Base-by-base conservation (phyloP, 1,284 basidiomycete genomes). In the Naganishia sp. region DNA sequence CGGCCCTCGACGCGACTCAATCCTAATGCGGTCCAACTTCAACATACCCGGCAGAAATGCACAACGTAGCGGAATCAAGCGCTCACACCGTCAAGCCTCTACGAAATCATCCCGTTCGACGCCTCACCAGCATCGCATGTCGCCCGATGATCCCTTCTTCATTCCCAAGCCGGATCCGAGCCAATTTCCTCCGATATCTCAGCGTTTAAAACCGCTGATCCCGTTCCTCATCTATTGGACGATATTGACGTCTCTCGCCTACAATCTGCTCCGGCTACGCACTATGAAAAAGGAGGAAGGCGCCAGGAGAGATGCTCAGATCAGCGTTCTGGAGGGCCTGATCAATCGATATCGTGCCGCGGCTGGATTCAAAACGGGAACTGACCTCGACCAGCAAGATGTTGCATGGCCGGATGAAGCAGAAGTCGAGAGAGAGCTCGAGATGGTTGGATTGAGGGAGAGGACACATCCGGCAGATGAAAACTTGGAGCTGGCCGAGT, bases 141-240 rank as follows among this genome's bases (percentile, higher is more conserved):
- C 46, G 9, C 46, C 50, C 44, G 33, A 48, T 18, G 55, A 61
- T 31, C 67, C 60, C 31, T 69, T 69, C 55, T 59, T 60, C 64
- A 63, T 69, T 21, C 68, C 68, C 16, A 55, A 55, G 15, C 64
- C 65, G n/a, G 50, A 55, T 21, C 49, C 64, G 3, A 33, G 16
- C 15, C 55, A 66, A n/a, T 63, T 69, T 42, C 78, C 78, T 13
- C 75, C 78, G 21, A 74, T 80, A 65, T 67, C 68, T 7, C 57
- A 69, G 59, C 75, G 79, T 15, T 72, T 80, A 0, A 69, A 68
- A 54, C 77, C 77, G 2, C 69, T 77, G 9, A 66, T 80, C 23
- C 78, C 79, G 7, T 78, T 79, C 70, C 66, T 80, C 56, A 74
- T 80, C 66, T 74, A 72, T 65, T 80, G 78, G 79, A 75, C 73